Evolutionary conservation across 2,329 filamentous ascomycete genomes (phyloP).

Genomic region (Talaromyces rugulosus): DNA sequence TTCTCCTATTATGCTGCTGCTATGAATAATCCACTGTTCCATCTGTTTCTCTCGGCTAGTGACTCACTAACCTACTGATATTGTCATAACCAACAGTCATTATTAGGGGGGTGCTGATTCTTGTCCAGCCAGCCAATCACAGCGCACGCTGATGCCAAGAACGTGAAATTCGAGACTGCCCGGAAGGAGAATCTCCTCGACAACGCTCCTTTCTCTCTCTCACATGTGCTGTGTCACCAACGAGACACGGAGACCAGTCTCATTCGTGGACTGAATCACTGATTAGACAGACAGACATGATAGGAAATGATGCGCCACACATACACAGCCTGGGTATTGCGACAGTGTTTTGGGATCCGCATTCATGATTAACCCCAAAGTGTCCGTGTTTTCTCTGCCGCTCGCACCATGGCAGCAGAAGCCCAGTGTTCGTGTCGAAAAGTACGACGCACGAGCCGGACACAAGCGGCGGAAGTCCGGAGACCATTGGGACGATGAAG

Average conservation of each 20-base stretch:
- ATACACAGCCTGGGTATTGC: neutral
- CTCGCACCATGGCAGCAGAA: conserved; percentile 12
- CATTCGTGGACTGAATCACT: neutral
- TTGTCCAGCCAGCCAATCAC: neutral
- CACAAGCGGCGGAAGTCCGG: conserved; percentile 5
- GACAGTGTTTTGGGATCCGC: neutral
- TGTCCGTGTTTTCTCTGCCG: conserved; percentile 11
- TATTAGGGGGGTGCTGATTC: neutral
- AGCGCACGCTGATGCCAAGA: neutral
- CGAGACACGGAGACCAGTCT: neutral
- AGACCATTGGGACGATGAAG: conserved; percentile 3
- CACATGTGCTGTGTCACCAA: neutral
- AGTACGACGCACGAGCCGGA: conserved; percentile 9
- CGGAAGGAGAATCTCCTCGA: neutral
- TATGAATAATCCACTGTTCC: neutral
- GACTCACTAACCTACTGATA: neutral
- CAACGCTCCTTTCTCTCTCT: neutral
- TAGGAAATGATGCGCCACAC: neutral
- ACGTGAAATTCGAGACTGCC: neutral
- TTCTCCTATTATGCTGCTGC: neutral
- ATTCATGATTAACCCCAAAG: conserved; percentile 11
- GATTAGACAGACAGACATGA: neutral
- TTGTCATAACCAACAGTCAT: neutral
- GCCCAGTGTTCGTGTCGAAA: conserved; percentile 6
- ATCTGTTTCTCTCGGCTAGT: neutral